These are phyloP conservation scores for Penicillium bovifimosum DNA, from an alignment of 495 filamentous ascomycete genomes.

Conservation along the genomic window DNA sequence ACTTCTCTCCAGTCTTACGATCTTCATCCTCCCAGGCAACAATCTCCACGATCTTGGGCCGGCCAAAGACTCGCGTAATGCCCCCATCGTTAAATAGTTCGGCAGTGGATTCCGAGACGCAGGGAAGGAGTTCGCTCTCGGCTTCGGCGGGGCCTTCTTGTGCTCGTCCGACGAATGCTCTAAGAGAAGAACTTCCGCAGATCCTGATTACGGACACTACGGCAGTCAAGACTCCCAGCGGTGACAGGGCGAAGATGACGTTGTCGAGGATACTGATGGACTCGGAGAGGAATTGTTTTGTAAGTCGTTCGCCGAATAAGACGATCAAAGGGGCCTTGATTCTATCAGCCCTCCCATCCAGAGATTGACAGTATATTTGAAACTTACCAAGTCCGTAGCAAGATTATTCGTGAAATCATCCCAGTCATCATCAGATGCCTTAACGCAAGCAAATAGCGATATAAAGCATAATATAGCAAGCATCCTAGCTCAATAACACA, in stretches of 20 bases:
- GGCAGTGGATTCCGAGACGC: constrained; percentile 36
- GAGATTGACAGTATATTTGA: too few species aligned
- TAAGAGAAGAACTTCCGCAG: constrained; percentile 46
- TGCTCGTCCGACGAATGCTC: constrained; percentile 48
- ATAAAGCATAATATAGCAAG: constrained; percentile 11
- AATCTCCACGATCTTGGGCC: constrained; percentile 39
- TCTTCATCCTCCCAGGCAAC: constrained; percentile 31
- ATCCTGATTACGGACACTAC: constrained; percentile 50
- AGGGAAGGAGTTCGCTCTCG: constrained; percentile 38
- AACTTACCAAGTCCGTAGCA: constrained; percentile 41
- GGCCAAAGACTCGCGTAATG: constrained; percentile 36
- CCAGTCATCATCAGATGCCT: constrained; percentile 29
- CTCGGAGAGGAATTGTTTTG: constrained; percentile 55
- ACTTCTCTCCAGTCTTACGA: constrained; percentile 4
- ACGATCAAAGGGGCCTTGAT: constrained; percentile 45
- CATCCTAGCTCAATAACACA: constrained; percentile 4
- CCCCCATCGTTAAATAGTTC: constrained; percentile 44
- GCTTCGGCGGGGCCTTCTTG: constrained; percentile 39
- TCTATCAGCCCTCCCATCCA: background rate
- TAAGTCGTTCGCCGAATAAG: constrained; percentile 52
- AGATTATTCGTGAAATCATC: constrained; percentile 52
- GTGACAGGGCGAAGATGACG: constrained; percentile 49
- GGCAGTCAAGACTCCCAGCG: constrained; percentile 51
- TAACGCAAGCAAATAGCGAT: constrained; percentile 14
- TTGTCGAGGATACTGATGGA: constrained; percentile 44